Percentiles rank a stretch among this genome's conserved stretches.
These are phyloP conservation scores for Asterophora lycoperdoides DNA, from an alignment of 768 basidiomycete species.

Conservation along the genomic window DNA sequence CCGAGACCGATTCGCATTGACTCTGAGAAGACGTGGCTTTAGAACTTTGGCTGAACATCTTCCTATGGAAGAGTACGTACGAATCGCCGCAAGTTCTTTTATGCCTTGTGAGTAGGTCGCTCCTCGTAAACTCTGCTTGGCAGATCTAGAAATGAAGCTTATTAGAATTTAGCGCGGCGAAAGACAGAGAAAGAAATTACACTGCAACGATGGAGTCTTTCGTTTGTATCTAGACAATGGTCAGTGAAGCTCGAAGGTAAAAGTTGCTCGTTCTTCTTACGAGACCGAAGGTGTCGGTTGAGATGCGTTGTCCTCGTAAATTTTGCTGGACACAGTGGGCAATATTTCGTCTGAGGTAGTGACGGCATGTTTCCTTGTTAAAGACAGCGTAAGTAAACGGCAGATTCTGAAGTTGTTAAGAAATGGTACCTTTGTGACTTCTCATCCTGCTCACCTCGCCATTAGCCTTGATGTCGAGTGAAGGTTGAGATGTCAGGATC, in stretches of 20 bases:
- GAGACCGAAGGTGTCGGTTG: conserved; percentile 68
- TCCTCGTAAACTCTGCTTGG: conserved; percentile 66
- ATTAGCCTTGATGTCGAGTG: conserved; percentile 37
- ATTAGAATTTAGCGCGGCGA: conserved; percentile 3
- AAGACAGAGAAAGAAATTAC: conserved; percentile 30
- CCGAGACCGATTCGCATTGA: conserved; percentile 51
- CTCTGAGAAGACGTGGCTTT: conserved; percentile 18
- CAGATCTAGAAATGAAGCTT: conserved; percentile 44
- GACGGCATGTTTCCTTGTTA: conserved; percentile 57
- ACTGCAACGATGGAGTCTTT: conserved; percentile 60
- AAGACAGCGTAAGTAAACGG: conserved; percentile 3
- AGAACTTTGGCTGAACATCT: conserved; percentile 5
- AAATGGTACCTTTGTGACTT: conserved; percentile 34
- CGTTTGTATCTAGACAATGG: conserved; percentile 54
- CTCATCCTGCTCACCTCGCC: conserved; percentile 41
- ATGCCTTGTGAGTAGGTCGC: conserved; percentile 68
- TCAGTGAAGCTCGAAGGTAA: not conserved
- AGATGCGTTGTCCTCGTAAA: conserved; percentile 74
- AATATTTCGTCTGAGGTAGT: conserved; percentile 69
- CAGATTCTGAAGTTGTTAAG: not conserved
- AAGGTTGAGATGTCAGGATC: conserved; percentile 24
- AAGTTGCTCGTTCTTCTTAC: conserved; percentile 41
- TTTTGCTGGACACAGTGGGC: conserved; percentile 65
- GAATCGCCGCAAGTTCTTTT: conserved; percentile 67
- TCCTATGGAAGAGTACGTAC: conserved; percentile 37